These are phyloP conservation scores for Umbelopsis isabellina DNA, from an alignment of 192 early-diverging fungal genomes.

Conservation along the genomic window DNA sequence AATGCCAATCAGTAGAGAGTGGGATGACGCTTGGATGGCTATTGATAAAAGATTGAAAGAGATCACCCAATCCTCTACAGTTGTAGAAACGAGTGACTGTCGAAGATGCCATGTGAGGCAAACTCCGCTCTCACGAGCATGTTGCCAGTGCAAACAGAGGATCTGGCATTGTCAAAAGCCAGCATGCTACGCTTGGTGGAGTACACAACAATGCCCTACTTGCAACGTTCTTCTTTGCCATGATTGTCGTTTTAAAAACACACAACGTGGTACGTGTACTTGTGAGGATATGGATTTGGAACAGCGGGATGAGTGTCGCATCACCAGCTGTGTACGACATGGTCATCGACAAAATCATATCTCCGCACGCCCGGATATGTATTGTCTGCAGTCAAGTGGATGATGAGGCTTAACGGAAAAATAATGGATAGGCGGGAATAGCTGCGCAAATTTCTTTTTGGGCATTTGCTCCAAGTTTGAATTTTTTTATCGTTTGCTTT, in stretches of 20 bases:
- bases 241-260: not conserved
- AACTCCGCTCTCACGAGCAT: constrained; percentile 11
- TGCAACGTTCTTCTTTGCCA: not conserved
- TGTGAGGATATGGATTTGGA: constrained; percentile 4
- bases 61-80: not conserved
- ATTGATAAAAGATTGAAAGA: not conserved
- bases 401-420: not conserved
- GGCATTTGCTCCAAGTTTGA: no score
- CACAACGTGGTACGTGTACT: not conserved
- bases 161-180: constrained; percentile 6
- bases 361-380: constrained; percentile 17
- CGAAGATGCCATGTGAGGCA: not conserved
- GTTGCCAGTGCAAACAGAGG: constrained; percentile 3
- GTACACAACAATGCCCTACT: not conserved
- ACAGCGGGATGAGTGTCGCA: not conserved
- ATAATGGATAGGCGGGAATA: not conserved
- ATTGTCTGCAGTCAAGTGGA: not conserved
- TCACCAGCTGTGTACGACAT: not conserved
- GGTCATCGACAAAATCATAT: constrained; percentile 5
- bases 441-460: no score
- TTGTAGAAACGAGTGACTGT: not conserved
- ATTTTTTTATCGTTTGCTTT: no score
- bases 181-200: constrained; percentile 1
- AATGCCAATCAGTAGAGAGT: constrained; percentile 10
- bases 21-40: not conserved